phyloP scores from a whole-genome alignment of 108 stramenopile species.

The Fragilaria crotonensis region DNA sequence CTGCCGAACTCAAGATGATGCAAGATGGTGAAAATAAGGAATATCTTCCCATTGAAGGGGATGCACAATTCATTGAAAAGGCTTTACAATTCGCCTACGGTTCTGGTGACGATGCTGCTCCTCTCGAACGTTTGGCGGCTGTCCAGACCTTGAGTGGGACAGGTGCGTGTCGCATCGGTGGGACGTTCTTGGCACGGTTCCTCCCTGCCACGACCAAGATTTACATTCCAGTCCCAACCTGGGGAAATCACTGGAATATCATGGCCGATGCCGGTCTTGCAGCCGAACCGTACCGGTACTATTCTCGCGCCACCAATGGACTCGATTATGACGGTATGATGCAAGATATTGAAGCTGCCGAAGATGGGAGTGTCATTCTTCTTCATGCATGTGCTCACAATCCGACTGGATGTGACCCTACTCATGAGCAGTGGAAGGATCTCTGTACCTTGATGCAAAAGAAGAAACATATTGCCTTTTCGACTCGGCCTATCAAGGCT shows the following conservation, averaged over 20 bases:
- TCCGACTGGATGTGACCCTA: slow-evolving; percentile 97
- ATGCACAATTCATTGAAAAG: slow-evolving; percentile 68
- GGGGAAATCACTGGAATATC: slow-evolving; percentile 97
- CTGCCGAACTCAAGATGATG: slow-evolving; percentile 81
- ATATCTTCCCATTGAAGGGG: slow-evolving; percentile 93
- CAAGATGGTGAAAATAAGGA: slow-evolving; percentile 79
- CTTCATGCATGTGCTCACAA: slow-evolving; percentile 99
- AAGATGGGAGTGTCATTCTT: slow-evolving; percentile 81
- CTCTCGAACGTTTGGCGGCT: slow-evolving; percentile 69
- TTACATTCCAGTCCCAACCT: slow-evolving; percentile 91
- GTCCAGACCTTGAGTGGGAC: slow-evolving; percentile 95
- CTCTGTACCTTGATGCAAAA: slow-evolving; percentile 68
- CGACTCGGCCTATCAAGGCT: slow-evolving; percentile 98
- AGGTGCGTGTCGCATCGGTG: slow-evolving; percentile 92
- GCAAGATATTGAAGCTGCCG: slow-evolving; percentile 75
- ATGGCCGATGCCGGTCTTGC: slow-evolving; percentile 83
- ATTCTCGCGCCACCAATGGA: slow-evolving; percentile 70
- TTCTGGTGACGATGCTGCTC: slow-evolving; percentile 44
- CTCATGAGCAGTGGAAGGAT: slow-evolving; percentile 81
- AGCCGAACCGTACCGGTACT: slow-evolving; percentile 86
- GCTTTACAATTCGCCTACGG: slow-evolving; percentile 94
- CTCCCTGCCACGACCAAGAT: slow-evolving; percentile 46
- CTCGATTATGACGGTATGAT: slow-evolving; percentile 86
- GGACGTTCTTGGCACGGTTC: slow-evolving; percentile 81
- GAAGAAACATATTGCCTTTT: slow-evolving; percentile 85